Evolutionary conservation across 805 yeast genomes (phyloP).

Genomic region (Ogataea chonburiensis): DNA sequence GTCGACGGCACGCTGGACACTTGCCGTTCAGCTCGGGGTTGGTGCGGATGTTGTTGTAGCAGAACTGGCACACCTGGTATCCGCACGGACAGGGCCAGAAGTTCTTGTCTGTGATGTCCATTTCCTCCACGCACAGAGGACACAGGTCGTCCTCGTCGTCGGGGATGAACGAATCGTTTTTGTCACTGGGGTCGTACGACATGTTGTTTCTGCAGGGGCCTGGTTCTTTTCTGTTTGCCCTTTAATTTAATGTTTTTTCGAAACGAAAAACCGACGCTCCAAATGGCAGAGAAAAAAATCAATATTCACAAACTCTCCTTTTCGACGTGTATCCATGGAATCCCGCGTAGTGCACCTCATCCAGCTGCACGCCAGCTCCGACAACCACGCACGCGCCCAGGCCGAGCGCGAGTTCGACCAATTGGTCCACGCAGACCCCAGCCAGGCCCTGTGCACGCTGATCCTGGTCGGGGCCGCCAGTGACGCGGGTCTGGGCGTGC

Average conservation of each 20-base stretch:
- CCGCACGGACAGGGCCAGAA: slow-evolving; percentile 99
- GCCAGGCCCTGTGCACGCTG: slow-evolving; percentile 43
- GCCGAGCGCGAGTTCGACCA: slow-evolving; percentile 53
- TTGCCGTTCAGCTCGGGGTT: slow-evolving; percentile 94
- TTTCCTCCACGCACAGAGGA: slow-evolving; percentile 96
- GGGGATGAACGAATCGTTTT: slow-evolving; percentile 58
- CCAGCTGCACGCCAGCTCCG: slow-evolving; percentile 33
- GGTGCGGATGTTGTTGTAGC: slow-evolving; percentile 93
- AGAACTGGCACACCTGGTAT: slow-evolving; percentile 96
- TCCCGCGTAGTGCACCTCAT: slow-evolving; percentile 19
- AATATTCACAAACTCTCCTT: neutral
- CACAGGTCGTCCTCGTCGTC: slow-evolving; percentile 83
- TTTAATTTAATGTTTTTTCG: slow-evolving; percentile 3
- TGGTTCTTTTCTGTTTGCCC: slow-evolving; percentile 8
- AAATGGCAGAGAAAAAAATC: slow-evolving; percentile 1
- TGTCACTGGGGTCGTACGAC: slow-evolving; percentile 24
- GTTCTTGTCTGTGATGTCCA: slow-evolving; percentile 94
- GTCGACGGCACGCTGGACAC: slow-evolving; percentile 96
- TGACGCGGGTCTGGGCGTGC: slow-evolving; percentile 33
- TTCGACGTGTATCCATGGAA: slow-evolving; percentile 16
- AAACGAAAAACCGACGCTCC: neutral
- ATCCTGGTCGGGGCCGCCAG: slow-evolving; percentile 40
- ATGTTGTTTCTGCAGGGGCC: slow-evolving; percentile 4
- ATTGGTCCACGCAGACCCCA: slow-evolving; percentile 47
- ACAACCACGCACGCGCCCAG: slow-evolving; percentile 48